These are phyloP conservation scores for Scheffersomyces amazonensis DNA, from an alignment of 805 yeast genomes.

Conservation along the genomic window DNA sequence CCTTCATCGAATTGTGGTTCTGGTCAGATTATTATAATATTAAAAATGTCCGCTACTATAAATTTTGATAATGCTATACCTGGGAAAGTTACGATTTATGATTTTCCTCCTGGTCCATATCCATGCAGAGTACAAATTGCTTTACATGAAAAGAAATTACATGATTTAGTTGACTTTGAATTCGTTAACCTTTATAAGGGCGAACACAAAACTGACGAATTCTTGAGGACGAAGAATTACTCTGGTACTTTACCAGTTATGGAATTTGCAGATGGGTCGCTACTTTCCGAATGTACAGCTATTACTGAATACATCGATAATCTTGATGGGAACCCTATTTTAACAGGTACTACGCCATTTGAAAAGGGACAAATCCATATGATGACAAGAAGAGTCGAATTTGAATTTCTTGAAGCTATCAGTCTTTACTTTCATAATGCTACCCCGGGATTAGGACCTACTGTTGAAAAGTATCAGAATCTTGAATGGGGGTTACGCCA, in stretches of 20 bases:
- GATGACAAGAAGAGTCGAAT: constrained; percentile 5
- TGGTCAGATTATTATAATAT: too few relatives aligned
- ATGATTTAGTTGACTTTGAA: constrained; percentile 1
- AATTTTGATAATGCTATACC: constrained; percentile 6
- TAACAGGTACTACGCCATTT: constrained; percentile 3
- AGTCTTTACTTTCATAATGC: constrained; percentile 3
- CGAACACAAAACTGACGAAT: constrained; percentile 4
- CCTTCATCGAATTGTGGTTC: too few relatives aligned
- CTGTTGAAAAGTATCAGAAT: constrained; percentile 2
- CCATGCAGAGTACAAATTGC: constrained; percentile 5
- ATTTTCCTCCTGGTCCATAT: constrained; percentile 4
- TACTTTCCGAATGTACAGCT: constrained; percentile 2
- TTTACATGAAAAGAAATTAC: constrained; percentile 2
- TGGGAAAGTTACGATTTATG: constrained; percentile 4
- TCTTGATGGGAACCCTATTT: constrained; percentile 2
- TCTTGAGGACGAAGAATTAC: background rate
- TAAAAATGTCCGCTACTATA: too few relatives aligned
- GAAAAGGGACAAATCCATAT: constrained; percentile 3
- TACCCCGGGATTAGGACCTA: constrained; percentile 4
- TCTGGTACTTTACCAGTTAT: constrained; percentile 5
- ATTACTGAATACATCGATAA: constrained; percentile 3
- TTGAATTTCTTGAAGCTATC: constrained; percentile 3
- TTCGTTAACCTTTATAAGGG: constrained; percentile 3
- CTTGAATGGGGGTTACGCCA: constrained; percentile 3
- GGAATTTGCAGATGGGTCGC: constrained; percentile 5